Percentiles rank a stretch among this genome's conserved stretches.
phyloP scores from a whole-genome alignment of 1,139 yeast species.

The Pichia sp. region DNA sequence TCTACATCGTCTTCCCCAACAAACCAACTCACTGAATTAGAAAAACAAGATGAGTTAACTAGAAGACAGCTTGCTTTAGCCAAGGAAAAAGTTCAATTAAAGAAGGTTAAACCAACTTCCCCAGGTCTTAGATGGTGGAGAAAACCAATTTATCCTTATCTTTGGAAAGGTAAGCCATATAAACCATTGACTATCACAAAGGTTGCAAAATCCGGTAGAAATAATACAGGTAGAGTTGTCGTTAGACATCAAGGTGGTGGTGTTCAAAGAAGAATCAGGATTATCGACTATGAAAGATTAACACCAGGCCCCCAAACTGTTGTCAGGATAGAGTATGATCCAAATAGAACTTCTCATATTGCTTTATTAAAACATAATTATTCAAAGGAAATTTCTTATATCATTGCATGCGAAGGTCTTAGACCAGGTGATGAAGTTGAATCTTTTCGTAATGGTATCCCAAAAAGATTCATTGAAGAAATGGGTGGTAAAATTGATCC shows the following conservation, averaged over 20 bases:
- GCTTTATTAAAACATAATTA: slow-evolving; percentile 68
- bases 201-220: slow-evolving; percentile 81
- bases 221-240: slow-evolving; percentile 80
- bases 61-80: slow-evolving; percentile 69
- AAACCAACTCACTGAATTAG: slow-evolving; percentile 57
- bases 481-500: slow-evolving; percentile 92
- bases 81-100: slow-evolving; percentile 63
- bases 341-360: slow-evolving; percentile 89
- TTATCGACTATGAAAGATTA: slow-evolving; percentile 68
- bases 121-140: slow-evolving; percentile 90
- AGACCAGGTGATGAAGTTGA: slow-evolving; percentile 90
- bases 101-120: slow-evolving; percentile 70
- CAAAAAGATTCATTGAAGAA: slow-evolving; percentile 64
- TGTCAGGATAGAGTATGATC: slow-evolving; percentile 89
- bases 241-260: slow-evolving; percentile 98
- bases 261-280: slow-evolving; percentile 78
- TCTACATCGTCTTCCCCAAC: slow-evolving; percentile 8
- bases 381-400: slow-evolving; percentile 64
- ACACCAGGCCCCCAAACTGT: slow-evolving; percentile 72
- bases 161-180: slow-evolving; percentile 81
- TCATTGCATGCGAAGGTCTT: slow-evolving; percentile 86
- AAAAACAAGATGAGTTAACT: slow-evolving; percentile 67
- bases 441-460: slow-evolving; percentile 82
- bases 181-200: slow-evolving; percentile 68
- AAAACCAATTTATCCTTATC: slow-evolving; percentile 79